Evolutionary conservation across 495 filamentous ascomycete genomes (phyloP).

Genomic region (Xeromyces bisporus): DNA sequence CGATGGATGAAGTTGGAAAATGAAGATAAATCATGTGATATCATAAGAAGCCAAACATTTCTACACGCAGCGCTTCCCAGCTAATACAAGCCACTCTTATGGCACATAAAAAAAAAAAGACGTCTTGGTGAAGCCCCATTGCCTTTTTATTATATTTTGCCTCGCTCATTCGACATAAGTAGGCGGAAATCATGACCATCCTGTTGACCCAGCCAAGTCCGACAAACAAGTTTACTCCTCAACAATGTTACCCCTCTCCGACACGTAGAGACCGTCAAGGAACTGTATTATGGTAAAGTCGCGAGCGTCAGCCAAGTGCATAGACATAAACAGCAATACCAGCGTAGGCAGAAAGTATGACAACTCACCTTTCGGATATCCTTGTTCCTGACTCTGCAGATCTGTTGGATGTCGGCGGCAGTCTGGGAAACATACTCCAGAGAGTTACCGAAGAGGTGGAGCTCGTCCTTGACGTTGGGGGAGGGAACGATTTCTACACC

Average conservation of each 20-base stretch:
- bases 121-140: conserved; percentile 16
- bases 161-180: conserved; percentile 30
- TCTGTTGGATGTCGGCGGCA: conserved; percentile 97
- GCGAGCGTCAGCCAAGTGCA: no score
- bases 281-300: conserved; percentile 60
- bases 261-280: conserved; percentile 98
- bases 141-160: conserved; percentile 25
- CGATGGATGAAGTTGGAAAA: background rate
- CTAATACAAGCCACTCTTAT: conserved; percentile 15
- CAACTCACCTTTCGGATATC: conserved; percentile 93
- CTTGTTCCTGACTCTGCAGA: conserved; percentile 98
- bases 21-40: conserved; percentile 2
- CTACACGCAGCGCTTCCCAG: conserved; percentile 15
- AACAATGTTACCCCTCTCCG: conserved; percentile 85
- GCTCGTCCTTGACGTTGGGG: conserved; percentile 90
- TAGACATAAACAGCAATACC: no score
- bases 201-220: conserved; percentile 21
- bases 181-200: conserved; percentile 29
- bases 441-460: conserved; percentile 81
- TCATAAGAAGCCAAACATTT: conserved; percentile 8
- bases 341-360: conserved; percentile 1
- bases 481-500: conserved; percentile 84
- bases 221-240: conserved; percentile 39
- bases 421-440: conserved; percentile 93
- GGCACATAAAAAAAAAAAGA: conserved; percentile 12